These are phyloP conservation scores for Aotearoamyces nothofagi DNA, from an alignment of 2,329 filamentous ascomycete species.

Conservation along the genomic window DNA sequence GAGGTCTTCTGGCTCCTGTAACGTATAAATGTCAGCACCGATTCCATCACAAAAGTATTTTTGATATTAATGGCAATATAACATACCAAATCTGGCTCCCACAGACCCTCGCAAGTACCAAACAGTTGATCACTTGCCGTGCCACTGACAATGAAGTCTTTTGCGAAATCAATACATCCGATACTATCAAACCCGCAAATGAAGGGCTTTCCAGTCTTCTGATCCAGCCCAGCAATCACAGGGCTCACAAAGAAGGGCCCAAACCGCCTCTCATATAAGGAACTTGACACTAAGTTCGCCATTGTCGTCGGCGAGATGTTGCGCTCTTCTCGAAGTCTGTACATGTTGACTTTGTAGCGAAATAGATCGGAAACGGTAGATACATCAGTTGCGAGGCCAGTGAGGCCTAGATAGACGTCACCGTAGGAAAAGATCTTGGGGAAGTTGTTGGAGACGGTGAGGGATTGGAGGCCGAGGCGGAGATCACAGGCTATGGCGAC, in stretches of 20 bases:
- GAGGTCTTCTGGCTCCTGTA: constrained; percentile 73
- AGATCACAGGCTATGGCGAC: constrained; percentile 99
- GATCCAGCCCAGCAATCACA: constrained; percentile 88
- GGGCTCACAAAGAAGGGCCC: constrained; percentile 94
- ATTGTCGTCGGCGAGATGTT: constrained; percentile 89
- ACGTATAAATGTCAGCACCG: constrained; percentile 3
- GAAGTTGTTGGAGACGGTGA: constrained; percentile 99
- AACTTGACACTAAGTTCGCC: constrained; percentile 84
- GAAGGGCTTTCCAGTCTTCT: constrained; percentile 86
- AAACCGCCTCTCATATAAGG: constrained; percentile 89
- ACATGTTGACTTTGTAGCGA: constrained; percentile 99
- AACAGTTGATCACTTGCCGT: constrained; percentile 96
- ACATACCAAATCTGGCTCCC: constrained; percentile 90
- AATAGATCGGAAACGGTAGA: constrained; percentile 90
- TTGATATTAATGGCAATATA: neutral
- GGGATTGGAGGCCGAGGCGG: constrained; percentile 85
- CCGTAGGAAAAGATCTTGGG: constrained; percentile 99
- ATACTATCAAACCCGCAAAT: constrained; percentile 99
- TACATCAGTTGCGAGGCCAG: constrained; percentile 91
- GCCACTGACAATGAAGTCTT: constrained; percentile 97
- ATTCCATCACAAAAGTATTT: constrained; percentile 1
- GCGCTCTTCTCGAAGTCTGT: constrained; percentile 94
- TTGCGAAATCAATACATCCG: constrained; percentile 97
- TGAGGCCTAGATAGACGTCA: constrained; percentile 88
- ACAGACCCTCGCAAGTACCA: constrained; percentile 94